phyloP scores from a whole-genome alignment of 305 asterid species.

The Lippia alba region DNA sequence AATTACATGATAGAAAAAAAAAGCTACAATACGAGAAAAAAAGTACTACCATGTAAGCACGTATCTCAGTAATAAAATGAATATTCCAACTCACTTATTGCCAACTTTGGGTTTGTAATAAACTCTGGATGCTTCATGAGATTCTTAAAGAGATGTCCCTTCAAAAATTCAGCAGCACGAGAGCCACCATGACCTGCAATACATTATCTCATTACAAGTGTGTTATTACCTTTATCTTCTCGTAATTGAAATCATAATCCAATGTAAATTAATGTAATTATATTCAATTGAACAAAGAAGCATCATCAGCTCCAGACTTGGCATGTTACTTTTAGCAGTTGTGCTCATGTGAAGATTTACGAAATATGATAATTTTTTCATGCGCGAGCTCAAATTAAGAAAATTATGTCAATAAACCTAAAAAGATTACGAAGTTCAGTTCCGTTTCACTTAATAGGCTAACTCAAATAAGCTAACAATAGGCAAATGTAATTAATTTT shows the following conservation, averaged over 20 bases:
- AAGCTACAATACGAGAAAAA: not conserved
- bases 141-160: constrained; percentile 89
- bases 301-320: constrained; percentile 8
- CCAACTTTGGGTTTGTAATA: constrained; percentile 64
- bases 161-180: constrained; percentile 96
- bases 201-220: constrained; percentile 33
- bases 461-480: constrained; percentile 14
- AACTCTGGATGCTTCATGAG: constrained; percentile 86
- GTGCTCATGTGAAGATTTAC: not conserved
- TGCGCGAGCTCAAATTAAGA: constrained; percentile 18
- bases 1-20: not conserved
- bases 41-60: constrained; percentile 20
- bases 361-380: constrained; percentile 14
- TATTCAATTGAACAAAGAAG: constrained; percentile 8
- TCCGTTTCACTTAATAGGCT: constrained; percentile 15
- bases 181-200: constrained; percentile 97
- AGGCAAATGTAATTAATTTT: constrained; percentile 6
- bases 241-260: constrained; percentile 20
- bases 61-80: constrained; percentile 9
- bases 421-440: constrained; percentile 16
- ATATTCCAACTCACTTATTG: constrained; percentile 78
- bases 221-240: constrained; percentile 16
- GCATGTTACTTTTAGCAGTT: constrained; percentile 15
- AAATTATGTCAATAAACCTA: not conserved
- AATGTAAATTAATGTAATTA: constrained; percentile 9